These are phyloP conservation scores for Agaricus bisporus DNA, from an alignment of 768 basidiomycete species.

Conservation along the genomic window DNA sequence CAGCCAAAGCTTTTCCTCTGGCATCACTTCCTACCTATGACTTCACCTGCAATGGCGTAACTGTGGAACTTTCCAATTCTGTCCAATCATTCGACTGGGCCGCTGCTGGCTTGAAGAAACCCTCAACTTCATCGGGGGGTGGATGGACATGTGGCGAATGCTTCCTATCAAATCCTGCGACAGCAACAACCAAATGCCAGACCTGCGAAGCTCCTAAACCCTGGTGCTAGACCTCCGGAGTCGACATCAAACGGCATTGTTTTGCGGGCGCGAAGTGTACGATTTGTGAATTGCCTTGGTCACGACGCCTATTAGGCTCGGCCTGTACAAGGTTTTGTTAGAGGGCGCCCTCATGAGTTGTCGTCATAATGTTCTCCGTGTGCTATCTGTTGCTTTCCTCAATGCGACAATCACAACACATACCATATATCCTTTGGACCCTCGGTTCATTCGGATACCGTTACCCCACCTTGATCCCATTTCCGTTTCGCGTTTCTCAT, in stretches of 20 bases:
- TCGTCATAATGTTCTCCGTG: background rate
- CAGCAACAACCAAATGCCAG: slow-evolving; percentile 40
- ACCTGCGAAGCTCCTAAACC: slow-evolving; percentile 35
- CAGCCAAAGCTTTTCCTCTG: slow-evolving; percentile 32
- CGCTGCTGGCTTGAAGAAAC: slow-evolving; percentile 10
- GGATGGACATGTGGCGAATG: slow-evolving; percentile 55
- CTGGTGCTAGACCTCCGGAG: slow-evolving; percentile 17
- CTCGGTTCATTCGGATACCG: background rate
- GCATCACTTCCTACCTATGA: slow-evolving; percentile 42
- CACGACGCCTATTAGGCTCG: background rate
- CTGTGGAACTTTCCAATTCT: background rate
- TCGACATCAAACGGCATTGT: background rate
- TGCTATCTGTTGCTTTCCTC: background rate
- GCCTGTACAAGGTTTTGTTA: background rate
- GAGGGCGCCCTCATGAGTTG: background rate
- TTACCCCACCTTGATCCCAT: background rate
- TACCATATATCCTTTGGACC: background rate
- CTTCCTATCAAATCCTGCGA: slow-evolving; percentile 39
- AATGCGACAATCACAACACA: background rate
- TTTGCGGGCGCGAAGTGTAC: slow-evolving; percentile 31
- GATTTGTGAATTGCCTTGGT: slow-evolving; percentile 30
- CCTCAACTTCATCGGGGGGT: background rate
- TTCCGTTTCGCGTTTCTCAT: background rate
- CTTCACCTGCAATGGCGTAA: slow-evolving; percentile 34
- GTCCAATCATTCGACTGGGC: slow-evolving; percentile 15